A percentile compares a stretch with the other conserved stretches of the same genome.
Conservation (phyloP, 2,329 filamentous ascomycete species). For the Dactylellina cionopaga region DNA sequence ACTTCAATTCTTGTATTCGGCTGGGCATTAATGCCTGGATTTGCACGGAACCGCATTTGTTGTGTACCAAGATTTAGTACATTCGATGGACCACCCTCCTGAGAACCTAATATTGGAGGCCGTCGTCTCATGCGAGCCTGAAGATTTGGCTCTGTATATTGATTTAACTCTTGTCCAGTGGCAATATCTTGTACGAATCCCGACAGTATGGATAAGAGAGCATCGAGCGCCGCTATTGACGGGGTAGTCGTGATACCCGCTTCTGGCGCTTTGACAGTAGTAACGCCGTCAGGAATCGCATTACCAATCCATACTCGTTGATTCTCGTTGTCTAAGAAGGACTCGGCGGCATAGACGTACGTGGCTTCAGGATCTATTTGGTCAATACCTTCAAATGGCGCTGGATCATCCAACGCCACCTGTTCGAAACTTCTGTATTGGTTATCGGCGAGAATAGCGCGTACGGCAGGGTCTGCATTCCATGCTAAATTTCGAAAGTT, state of each 20-base stretch:
- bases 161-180: background rate
- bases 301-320: slow-evolving; percentile 6
- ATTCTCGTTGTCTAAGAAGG: background rate
- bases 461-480: background rate
- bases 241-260: background rate
- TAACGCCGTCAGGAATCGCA: background rate
- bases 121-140: background rate
- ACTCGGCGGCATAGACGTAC: slow-evolving; percentile 14
- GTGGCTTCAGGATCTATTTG: background rate
- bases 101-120: background rate
- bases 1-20: no score
- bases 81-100: background rate
- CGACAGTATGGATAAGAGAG: slow-evolving; percentile 21
- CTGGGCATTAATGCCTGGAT: no score
- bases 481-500: slow-evolving; percentile 22
- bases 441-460: slow-evolving; percentile 1
- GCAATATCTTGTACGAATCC: slow-evolving; percentile 3
- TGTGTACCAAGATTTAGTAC: background rate
- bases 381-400: background rate
- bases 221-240: background rate
- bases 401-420: slow-evolving; percentile 1
- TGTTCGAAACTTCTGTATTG: slow-evolving; percentile 21
- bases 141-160: background rate
- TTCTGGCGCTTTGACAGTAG: background rate
- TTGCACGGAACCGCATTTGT: background rate